phyloP scores from a whole-genome alignment of 495 filamentous ascomycete genomes.

The Penicillium mononematosum region DNA sequence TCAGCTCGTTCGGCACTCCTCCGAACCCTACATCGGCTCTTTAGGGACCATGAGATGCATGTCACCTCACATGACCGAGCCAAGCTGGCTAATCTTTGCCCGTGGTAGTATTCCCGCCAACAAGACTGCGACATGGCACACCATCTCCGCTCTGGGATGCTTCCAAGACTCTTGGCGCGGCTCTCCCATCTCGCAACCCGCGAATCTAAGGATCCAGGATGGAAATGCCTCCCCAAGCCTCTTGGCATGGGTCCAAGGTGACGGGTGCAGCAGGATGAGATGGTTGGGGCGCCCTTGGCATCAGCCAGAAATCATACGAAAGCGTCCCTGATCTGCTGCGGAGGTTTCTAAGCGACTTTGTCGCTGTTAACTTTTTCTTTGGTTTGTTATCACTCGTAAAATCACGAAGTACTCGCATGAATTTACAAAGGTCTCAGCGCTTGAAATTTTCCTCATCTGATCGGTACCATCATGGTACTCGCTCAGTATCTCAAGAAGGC shows the following conservation, averaged over 20 bases:
- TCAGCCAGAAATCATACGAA: background rate
- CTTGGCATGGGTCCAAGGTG: conserved; percentile 2
- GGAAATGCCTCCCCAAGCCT: background rate
- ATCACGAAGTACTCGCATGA: background rate
- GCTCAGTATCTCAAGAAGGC: conserved; percentile 18
- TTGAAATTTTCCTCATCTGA: background rate
- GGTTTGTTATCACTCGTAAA: too few species aligned
- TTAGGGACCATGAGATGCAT: background rate
- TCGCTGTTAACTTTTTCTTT: background rate
- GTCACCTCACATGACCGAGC: background rate
- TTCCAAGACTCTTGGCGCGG: conserved; percentile 7
- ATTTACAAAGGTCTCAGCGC: background rate
- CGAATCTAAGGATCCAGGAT: background rate
- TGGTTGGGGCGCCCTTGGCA: conserved; percentile 5
- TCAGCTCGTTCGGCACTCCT: background rate
- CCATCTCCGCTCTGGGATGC: background rate
- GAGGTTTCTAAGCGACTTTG: background rate
- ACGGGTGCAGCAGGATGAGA: background rate
- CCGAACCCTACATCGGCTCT: background rate
- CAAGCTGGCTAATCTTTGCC: background rate
- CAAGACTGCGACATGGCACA: background rate
- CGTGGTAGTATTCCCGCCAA: background rate
- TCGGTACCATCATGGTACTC: conserved; percentile 5
- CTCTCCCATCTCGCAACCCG: background rate
- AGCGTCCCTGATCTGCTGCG: background rate